phyloP scores from a whole-genome alignment of 306 rosid genomes.

The Castanea crenata region DNA sequence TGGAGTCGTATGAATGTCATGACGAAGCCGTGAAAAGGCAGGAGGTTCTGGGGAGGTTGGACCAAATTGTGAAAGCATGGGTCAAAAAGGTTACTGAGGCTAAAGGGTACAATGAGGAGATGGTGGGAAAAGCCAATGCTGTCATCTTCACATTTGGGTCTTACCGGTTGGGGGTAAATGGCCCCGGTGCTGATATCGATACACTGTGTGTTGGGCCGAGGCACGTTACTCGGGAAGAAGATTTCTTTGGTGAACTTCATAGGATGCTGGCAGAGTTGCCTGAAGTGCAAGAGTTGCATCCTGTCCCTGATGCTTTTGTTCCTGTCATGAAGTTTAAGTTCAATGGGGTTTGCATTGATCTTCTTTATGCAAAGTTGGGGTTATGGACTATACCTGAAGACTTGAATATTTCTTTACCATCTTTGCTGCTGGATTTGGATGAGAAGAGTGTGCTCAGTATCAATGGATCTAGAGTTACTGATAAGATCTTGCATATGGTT shows the following conservation, averaged over 20 bases:
- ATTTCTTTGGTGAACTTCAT: not conserved
- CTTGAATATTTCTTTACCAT: not conserved
- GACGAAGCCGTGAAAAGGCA: not conserved
- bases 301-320: not conserved
- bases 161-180: not conserved
- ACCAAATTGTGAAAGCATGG: not conserved
- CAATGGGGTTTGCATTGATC: not conserved
- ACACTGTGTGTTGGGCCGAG: conserved; percentile 6
- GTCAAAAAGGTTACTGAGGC: not conserved
- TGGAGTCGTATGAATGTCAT: not conserved
- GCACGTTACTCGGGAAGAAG: not conserved
- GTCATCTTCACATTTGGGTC: not conserved
- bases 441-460: not conserved
- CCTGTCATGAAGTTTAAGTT: conserved; percentile 8
- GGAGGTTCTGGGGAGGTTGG: not conserved
- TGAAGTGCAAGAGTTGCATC: not conserved
- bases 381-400: not conserved
- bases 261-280: not conserved
- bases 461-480: not conserved
- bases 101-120: not conserved
- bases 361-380: not conserved
- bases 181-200: not conserved
- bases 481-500: not conserved
- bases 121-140: not conserved
- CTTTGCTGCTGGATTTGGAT: not conserved